phyloP scores from a whole-genome alignment of 2,329 filamentous ascomycete genomes.

The Ophiostoma tasmaniense region DNA sequence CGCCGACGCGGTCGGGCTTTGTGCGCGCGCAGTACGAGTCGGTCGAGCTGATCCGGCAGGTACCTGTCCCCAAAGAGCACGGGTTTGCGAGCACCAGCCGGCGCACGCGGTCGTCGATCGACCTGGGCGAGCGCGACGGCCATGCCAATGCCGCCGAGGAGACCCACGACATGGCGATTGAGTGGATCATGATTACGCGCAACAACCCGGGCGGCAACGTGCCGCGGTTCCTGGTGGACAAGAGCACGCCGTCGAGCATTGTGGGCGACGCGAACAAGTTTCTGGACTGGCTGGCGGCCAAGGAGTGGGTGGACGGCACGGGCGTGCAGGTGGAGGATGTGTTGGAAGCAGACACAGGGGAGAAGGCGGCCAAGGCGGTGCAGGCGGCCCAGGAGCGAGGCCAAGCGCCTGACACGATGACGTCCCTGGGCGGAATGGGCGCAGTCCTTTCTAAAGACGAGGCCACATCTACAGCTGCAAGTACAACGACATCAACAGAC shows the following conservation, averaged over 20 bases:
- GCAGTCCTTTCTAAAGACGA: constrained; percentile 15
- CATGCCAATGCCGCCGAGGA: constrained; percentile 7
- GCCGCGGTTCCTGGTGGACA: constrained; percentile 83
- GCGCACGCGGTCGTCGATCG: constrained; percentile 37
- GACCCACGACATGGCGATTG: constrained; percentile 44
- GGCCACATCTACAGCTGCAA: not conserved
- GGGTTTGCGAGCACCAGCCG: constrained; percentile 22
- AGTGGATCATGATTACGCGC: constrained; percentile 89
- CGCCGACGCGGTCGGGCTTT: constrained; percentile 60
- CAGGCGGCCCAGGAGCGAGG: constrained; percentile 16
- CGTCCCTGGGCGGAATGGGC: not conserved
- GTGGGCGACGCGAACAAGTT: constrained; percentile 73
- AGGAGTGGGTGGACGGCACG: not conserved
- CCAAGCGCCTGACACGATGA: not conserved
- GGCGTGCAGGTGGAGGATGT: constrained; percentile 4
- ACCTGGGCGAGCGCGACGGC: constrained; percentile 27
- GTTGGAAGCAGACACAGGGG: no score
- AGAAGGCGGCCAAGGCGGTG: constrained; percentile 9
- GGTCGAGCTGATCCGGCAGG: constrained; percentile 81
- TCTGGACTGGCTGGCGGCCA: constrained; percentile 57
- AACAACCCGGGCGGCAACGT: constrained; percentile 85
- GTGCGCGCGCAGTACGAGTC: constrained; percentile 85
- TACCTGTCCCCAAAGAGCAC: constrained; percentile 43
- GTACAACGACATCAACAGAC: not conserved
- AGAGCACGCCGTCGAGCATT: constrained; percentile 75